phyloP scores from a whole-genome alignment of 768 basidiomycete species.

The Postia placenta region DNA sequence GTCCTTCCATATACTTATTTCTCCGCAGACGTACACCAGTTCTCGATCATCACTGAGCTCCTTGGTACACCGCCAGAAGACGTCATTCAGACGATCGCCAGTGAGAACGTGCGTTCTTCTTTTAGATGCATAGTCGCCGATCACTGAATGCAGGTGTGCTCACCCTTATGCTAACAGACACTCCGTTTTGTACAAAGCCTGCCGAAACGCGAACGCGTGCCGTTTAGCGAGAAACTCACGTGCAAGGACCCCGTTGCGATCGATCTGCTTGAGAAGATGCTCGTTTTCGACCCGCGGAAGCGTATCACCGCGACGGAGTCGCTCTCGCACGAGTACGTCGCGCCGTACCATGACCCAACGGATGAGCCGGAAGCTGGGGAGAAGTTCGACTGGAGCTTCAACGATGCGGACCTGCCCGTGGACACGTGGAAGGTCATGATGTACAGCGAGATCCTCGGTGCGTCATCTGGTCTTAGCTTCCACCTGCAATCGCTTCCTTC shows the following conservation, averaged over 20 bases:
- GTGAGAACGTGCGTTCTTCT: constrained; percentile 75
- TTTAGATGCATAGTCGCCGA: constrained; percentile 2
- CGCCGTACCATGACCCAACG: constrained; percentile 96
- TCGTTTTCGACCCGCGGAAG: constrained; percentile 96
- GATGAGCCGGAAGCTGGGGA: constrained; percentile 94
- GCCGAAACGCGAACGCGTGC: constrained; percentile 93
- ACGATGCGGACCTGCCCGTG: constrained; percentile 96
- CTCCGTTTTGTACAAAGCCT: constrained; percentile 97
- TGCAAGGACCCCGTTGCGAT: constrained; percentile 87
- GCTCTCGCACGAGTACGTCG: constrained; percentile 89
- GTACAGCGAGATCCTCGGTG: constrained; percentile 97
- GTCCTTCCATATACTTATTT: background rate
- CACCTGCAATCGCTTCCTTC: background rate
- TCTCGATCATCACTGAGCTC: constrained; percentile 98
- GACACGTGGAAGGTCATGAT: constrained; percentile 99
- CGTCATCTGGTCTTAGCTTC: too few species aligned
- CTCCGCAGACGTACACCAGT: constrained; percentile 93
- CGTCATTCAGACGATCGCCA: constrained; percentile 97
- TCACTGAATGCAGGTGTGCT: background rate
- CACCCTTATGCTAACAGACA: too few species aligned
- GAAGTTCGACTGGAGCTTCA: constrained; percentile 99
- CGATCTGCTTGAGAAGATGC: constrained; percentile 96
- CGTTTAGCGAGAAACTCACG: constrained; percentile 89
- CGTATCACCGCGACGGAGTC: constrained; percentile 91
- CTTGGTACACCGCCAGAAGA: constrained; percentile 99